Evolutionary conservation across 202 grass and related monocot genomes (phyloP), one percentile per base, ranked within the genome.

Genomic region (Musa balbisiana): DNA sequence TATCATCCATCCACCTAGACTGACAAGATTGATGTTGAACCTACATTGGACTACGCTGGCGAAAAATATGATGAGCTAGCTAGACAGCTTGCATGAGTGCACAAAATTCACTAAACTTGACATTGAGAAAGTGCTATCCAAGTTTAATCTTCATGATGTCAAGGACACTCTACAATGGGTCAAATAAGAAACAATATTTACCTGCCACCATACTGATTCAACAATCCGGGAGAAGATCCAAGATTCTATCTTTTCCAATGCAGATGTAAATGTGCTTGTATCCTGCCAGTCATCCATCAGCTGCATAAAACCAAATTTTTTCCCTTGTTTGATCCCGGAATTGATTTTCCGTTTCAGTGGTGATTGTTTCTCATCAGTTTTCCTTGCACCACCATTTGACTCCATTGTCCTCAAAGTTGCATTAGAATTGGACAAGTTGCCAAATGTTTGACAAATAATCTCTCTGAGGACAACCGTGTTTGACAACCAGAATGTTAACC

Each of bases 171-270:
- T 27, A 67, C 3, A 8, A 27, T 14, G 56, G 56, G 5, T 71
- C 3, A 22, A 13, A 17, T 17, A 3, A 24, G 12, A 43, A 53
- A 76, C 8, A 54, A 81, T 49, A 58, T 80, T 87, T 88, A 99
- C 95, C 91, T 99, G 95, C 95, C 95, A 99, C 95, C 95, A 99
- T 20, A 99, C 87, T 25, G 89, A 95, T 52, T 99, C 91, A 8
- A 99, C 87, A 74, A 99, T 88, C 56, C 89, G 89, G 82, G 83
- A 99, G 80, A 95, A 99, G 73, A 95, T 90, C 95, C 95, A 99
- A 69, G 87, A 99, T 86, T 99, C 95, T n/a, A 99, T 90, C 83
- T 83, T 95, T 83, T 92, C 87, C 60, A 99, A 22, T 79, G 91
- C 83, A 83, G 83, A 74, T 59, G 90, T 85, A 84, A 94, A 78